These are phyloP conservation scores for Fusarium humuli DNA, from an alignment of 2,329 filamentous ascomycete genomes.

Conservation along the genomic window DNA sequence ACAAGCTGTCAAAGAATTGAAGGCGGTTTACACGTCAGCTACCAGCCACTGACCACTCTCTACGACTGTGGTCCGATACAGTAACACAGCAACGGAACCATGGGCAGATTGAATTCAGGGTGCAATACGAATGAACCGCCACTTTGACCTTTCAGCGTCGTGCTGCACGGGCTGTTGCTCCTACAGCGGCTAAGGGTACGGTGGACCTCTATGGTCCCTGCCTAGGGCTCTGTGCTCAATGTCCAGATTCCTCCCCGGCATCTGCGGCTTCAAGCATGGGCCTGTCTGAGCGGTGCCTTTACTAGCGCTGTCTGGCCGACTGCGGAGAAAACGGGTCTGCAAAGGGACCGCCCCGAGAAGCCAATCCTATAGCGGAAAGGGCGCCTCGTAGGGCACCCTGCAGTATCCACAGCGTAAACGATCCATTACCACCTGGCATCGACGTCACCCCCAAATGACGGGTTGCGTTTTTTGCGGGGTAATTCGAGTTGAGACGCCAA, in stretches of 20 bases:
- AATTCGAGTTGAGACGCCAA: conserved; percentile 7
- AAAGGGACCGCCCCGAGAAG: conserved; percentile 27
- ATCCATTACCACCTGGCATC: conserved; percentile 22
- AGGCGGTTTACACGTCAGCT: background rate
- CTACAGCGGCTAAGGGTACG: conserved; percentile 11
- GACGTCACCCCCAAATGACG: conserved; percentile 41
- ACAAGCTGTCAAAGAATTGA: background rate
- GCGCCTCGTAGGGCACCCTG: conserved; percentile 25
- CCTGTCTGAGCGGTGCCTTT: background rate
- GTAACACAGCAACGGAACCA: background rate
- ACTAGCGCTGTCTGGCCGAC: conserved; percentile 20
- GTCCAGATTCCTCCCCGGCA: conserved; percentile 26
- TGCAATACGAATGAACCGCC: conserved; percentile 4
- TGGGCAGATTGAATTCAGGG: background rate
- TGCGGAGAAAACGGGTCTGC: conserved; percentile 36
- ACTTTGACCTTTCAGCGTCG: background rate
- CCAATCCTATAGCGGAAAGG: conserved; percentile 28
- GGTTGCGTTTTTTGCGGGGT: conserved; percentile 42
- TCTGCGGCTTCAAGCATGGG: conserved; percentile 24
- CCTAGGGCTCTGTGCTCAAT: background rate
- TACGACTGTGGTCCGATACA: background rate
- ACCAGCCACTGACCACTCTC: background rate
- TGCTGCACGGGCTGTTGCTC: conserved; percentile 2
- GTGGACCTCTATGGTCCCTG: conserved; percentile 11
- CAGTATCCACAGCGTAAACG: conserved; percentile 13